Evolutionary conservation across 1,284 basidiomycete genomes (phyloP).

Genomic region (Microbotryum lychnidis-dioicae): DNA sequence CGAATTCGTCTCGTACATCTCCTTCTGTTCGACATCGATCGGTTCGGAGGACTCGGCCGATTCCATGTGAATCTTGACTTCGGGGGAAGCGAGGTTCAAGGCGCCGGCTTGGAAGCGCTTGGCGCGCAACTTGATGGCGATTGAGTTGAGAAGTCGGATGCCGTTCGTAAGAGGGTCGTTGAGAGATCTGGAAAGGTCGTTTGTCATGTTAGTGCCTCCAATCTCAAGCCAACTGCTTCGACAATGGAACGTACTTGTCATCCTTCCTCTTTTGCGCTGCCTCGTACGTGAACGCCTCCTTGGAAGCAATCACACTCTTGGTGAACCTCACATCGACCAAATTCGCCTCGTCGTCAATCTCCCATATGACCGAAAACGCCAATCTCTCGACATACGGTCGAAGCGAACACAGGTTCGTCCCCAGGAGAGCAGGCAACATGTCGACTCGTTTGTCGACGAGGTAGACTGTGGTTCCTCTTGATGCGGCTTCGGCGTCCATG

Average conservation of each 20-base stretch:
- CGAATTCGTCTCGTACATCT: slow-evolving; percentile 85
- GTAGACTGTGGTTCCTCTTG: slow-evolving; percentile 94
- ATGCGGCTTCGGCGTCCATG: slow-evolving; percentile 94
- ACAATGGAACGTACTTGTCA: slow-evolving; percentile 56
- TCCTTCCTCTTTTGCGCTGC: slow-evolving; percentile 93
- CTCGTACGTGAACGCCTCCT: slow-evolving; percentile 95
- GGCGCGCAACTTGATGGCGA: slow-evolving; percentile 79
- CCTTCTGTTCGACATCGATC: slow-evolving; percentile 96
- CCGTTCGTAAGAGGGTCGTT: slow-evolving; percentile 78
- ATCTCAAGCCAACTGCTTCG: not conserved
- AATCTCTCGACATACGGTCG: slow-evolving; percentile 87
- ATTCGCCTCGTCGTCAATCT: slow-evolving; percentile 74
- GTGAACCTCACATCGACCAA: slow-evolving; percentile 86
- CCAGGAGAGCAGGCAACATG: slow-evolving; percentile 90
- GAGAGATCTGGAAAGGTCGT: slow-evolving; percentile 48
- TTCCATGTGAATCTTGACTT: slow-evolving; percentile 90
- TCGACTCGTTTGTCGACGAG: slow-evolving; percentile 98
- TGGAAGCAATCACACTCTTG: slow-evolving; percentile 94
- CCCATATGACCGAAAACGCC: slow-evolving; percentile 95
- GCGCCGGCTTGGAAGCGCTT: slow-evolving; percentile 88
- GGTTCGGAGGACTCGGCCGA: slow-evolving; percentile 87
- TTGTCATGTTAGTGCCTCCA: not conserved
- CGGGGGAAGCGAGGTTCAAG: slow-evolving; percentile 91
- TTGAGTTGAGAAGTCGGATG: slow-evolving; percentile 79
- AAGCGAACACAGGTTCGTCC: slow-evolving; percentile 93